phyloP scores from a whole-genome alignment of 75 land plant genomes.

The Pinus albicaulis region DNA sequence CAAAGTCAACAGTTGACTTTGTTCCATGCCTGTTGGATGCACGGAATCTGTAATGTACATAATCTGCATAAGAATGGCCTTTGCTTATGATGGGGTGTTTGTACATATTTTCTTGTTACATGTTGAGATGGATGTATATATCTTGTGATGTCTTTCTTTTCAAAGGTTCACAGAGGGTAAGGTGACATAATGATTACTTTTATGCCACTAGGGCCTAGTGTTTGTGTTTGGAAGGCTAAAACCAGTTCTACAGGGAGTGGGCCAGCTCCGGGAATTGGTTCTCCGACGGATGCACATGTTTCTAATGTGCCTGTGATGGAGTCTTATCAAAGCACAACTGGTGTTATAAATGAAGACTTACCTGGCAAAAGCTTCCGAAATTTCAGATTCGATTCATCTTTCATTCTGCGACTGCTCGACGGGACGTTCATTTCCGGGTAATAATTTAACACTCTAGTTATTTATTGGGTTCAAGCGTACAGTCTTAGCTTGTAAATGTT shows the following conservation, averaged over 20 bases:
- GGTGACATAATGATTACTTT: slow-evolving; percentile 4
- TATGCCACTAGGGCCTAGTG: slow-evolving; percentile 11
- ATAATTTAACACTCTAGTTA: not conserved
- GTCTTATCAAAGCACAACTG: slow-evolving; percentile 17
- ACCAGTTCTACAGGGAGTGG: slow-evolving; percentile 29
- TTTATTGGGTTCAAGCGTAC: no score
- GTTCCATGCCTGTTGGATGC: no score
- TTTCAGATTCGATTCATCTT: slow-evolving; percentile 67
- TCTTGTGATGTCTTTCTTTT: not conserved
- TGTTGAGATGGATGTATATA: not conserved
- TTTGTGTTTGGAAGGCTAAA: slow-evolving; percentile 57
- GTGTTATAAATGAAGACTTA: slow-evolving; percentile 18
- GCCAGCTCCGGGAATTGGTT: slow-evolving; percentile 2
- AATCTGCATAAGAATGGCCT: no score
- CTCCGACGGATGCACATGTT: slow-evolving; percentile 8
- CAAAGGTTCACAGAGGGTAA: not conserved
- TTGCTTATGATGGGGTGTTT: not conserved
- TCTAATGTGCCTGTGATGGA: slow-evolving; percentile 13
- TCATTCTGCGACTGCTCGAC: slow-evolving; percentile 59
- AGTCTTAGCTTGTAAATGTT: no score
- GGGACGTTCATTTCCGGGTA: not conserved
- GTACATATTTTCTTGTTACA: not conserved
- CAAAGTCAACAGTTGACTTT: no score
- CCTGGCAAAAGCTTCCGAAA: slow-evolving; percentile 80
- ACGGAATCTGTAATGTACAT: no score